These are phyloP conservation scores for Pseudocohnilembus persalinus DNA, from an alignment of 169 alveolate genomes.

Conservation along the genomic window DNA sequence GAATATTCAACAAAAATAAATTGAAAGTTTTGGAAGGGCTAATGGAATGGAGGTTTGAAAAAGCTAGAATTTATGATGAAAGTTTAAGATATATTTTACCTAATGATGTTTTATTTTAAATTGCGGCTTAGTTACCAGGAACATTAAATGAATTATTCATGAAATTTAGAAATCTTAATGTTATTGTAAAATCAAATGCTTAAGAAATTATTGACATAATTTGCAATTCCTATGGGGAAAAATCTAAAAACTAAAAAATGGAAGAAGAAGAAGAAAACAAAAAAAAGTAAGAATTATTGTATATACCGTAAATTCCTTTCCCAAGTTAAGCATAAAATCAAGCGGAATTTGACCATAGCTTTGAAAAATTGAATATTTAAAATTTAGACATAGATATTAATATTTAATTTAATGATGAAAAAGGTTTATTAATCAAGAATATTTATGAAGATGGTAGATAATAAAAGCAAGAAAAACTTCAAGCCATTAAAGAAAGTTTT, in stretches of 20 bases:
- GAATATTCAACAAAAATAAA: slow-evolving; percentile 1
- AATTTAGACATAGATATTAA: background rate
- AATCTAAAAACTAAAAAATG: background rate
- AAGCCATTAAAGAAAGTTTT: slow-evolving; percentile 10
- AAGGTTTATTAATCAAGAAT: background rate
- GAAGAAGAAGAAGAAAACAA: background rate
- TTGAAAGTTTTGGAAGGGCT: slow-evolving; percentile 42
- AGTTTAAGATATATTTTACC: slow-evolving; percentile 57
- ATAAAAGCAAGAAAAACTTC: background rate
- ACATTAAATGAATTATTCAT: slow-evolving; percentile 23
- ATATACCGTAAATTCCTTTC: background rate
- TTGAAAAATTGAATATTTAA: background rate
- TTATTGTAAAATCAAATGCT: background rate
- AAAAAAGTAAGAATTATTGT: slow-evolving; percentile 5
- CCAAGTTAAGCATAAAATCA: background rate
- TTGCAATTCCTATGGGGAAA: background rate
- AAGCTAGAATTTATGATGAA: slow-evolving; percentile 69
- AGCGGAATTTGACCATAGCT: background rate
- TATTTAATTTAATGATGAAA: background rate
- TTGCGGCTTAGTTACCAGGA: slow-evolving; percentile 35
- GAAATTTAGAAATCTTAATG: slow-evolving; percentile 4
- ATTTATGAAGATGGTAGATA: background rate
- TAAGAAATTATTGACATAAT: background rate
- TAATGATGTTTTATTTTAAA: slow-evolving; percentile 50
- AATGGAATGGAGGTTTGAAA: slow-evolving; percentile 62